Evolutionary conservation across 1,139 yeast genomes (phyloP).

Genomic region (Magnusiomyces tetraspermus): DNA sequence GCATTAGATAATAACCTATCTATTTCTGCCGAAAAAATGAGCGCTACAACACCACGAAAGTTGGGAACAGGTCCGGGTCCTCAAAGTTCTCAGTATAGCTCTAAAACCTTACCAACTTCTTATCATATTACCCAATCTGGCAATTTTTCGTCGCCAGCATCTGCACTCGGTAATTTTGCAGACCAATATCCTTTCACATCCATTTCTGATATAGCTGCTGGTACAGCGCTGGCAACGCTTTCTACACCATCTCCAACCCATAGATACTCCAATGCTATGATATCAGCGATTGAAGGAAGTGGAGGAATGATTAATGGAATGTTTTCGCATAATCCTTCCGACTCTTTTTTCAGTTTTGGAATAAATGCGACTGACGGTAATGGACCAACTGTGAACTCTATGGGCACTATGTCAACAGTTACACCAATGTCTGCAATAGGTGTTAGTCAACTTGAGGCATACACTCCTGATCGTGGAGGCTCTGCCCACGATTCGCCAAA

Average conservation of each 20-base stretch:
- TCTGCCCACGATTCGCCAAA: neutral
- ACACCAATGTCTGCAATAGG: conserved; percentile 33
- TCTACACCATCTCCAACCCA: conserved; percentile 33
- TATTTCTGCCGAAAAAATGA: neutral
- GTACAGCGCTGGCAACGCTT: conserved; percentile 5
- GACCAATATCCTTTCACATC: conserved; percentile 5
- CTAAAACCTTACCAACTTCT: conserved; percentile 1
- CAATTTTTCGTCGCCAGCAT: neutral
- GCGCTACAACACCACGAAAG: conserved; percentile 2
- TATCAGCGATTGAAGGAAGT: conserved; percentile 6
- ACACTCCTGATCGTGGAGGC: conserved; percentile 67
- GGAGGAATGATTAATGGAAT: neutral
- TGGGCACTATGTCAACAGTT: conserved; percentile 17
- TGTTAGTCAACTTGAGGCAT: conserved; percentile 54
- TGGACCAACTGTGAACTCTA: neutral
- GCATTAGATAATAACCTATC: neutral
- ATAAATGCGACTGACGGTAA: neutral
- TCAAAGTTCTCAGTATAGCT: neutral
- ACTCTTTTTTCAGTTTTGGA: conserved; percentile 3
- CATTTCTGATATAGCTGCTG: conserved; percentile 6
- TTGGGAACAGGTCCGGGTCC: neutral
- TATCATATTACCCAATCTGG: neutral
- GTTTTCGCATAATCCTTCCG: neutral
- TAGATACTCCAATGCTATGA: conserved; percentile 31
- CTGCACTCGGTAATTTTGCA: neutral